Percentiles rank a stretch among this genome's conserved stretches.
Conservation (phyloP, 2,329 filamentous ascomycete genomes). For the Trematosphaeria pertusa region DNA sequence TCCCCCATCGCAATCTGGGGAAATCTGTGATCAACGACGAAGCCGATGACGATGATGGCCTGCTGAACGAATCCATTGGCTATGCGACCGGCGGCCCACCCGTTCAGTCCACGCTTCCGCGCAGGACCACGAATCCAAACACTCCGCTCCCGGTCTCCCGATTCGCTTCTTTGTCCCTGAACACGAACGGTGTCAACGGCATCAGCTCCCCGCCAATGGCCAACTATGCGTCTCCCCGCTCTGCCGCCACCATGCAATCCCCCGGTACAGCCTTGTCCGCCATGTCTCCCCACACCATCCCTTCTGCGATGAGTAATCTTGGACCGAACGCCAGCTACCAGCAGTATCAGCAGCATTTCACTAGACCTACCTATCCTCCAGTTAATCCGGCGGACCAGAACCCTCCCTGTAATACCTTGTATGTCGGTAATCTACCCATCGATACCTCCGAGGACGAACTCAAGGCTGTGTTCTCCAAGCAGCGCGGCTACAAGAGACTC, state of each 20-base stretch:
- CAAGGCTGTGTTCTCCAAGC: slow-evolving; percentile 90
- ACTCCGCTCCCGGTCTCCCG: slow-evolving; percentile 73
- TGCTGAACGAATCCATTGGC: slow-evolving; percentile 75
- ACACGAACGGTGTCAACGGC: slow-evolving; percentile 60
- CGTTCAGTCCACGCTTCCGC: slow-evolving; percentile 58
- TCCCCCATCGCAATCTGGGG: slow-evolving; percentile 66
- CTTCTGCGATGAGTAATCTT: slow-evolving; percentile 59
- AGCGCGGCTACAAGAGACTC: slow-evolving; percentile 92
- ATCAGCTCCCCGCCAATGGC: slow-evolving; percentile 64
- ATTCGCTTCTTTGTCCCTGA: slow-evolving; percentile 74
- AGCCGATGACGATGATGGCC: slow-evolving; percentile 73
- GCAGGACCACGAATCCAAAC: slow-evolving; percentile 75
- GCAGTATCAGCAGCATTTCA: slow-evolving; percentile 64
- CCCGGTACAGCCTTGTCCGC: slow-evolving; percentile 52
- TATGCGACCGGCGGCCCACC: slow-evolving; percentile 73
- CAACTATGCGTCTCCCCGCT: slow-evolving; percentile 59
- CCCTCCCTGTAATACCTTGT: slow-evolving; percentile 95
- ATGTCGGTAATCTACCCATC: slow-evolving; percentile 94
- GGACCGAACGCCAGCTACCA: slow-evolving; percentile 61
- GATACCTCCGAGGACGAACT: slow-evolving; percentile 95
- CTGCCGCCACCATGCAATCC: slow-evolving; percentile 58
- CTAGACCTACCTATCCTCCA: slow-evolving; percentile 75
- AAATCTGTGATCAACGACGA: slow-evolving; percentile 76
- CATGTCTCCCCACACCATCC: slow-evolving; percentile 63
- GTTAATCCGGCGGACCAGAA: slow-evolving; percentile 96